Percentiles rank a stretch among this genome's conserved stretches.
Evolutionary conservation across 441 rosid genomes (phyloP).

Genomic region (Eutrema salsugineum): DNA sequence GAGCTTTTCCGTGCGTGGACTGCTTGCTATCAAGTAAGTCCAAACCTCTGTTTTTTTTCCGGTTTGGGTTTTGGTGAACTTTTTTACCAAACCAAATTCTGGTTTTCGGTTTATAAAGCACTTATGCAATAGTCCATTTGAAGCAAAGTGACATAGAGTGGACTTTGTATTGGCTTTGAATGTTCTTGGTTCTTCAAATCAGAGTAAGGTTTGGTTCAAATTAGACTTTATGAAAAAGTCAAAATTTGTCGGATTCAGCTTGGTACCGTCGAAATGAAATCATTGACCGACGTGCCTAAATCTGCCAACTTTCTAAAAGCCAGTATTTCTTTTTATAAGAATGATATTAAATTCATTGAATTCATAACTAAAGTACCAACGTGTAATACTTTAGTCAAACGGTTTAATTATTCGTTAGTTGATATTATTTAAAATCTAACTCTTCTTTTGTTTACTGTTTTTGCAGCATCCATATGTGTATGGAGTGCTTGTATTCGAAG

Average conservation of each 20-base stretch:
- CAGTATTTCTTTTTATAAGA: background rate
- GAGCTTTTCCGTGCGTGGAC: constrained; percentile 82
- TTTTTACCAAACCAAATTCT: background rate
- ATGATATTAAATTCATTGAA: background rate
- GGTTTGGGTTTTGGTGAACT: background rate
- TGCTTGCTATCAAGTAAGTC: constrained; percentile 73
- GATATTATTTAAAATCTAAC: background rate
- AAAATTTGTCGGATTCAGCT: background rate
- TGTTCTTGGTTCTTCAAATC: background rate
- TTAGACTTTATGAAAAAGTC: constrained; percentile 5
- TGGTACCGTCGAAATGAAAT: constrained; percentile 5
- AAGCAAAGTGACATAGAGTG: constrained; percentile 7
- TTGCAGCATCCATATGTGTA: constrained; percentile 83
- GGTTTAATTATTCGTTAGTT: background rate
- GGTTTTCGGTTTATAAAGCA: background rate
- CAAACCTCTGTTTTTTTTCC: background rate
- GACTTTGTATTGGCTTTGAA: background rate
- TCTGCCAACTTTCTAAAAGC: constrained; percentile 24
- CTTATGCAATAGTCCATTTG: background rate
- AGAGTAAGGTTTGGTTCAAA: background rate
- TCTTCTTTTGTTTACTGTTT: background rate
- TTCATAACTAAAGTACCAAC: constrained; percentile 15
- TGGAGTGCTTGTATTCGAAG: constrained; percentile 76
- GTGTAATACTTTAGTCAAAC: background rate
- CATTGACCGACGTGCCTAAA: constrained; percentile 32